A percentile compares a stretch with the other conserved stretches of the same genome.
These are phyloP conservation scores for Dalechampia spathulata DNA, from an alignment of 441 rosid genomes.

Conservation along the genomic window DNA sequence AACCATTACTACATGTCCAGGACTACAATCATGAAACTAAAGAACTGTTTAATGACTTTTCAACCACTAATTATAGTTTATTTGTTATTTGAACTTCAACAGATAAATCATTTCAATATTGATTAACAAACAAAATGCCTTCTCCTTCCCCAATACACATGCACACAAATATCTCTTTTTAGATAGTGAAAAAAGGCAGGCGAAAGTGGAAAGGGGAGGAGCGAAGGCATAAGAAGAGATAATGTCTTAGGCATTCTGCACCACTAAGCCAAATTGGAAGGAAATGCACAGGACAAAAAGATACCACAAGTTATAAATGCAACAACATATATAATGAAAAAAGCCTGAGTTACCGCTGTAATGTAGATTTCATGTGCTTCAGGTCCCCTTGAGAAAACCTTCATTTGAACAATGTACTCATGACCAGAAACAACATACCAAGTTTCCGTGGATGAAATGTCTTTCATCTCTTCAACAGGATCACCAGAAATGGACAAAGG, in stretches of 20 bases:
- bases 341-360: slow-evolving; percentile 61
- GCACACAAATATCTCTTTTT: neutral
- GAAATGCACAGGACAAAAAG: slow-evolving; percentile 1
- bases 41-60: neutral
- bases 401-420: slow-evolving; percentile 61
- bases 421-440: slow-evolving; percentile 82
- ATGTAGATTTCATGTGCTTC: slow-evolving; percentile 67
- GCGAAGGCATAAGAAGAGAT: neutral
- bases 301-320: slow-evolving; percentile 1
- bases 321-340: slow-evolving; percentile 3
- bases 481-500: slow-evolving; percentile 60
- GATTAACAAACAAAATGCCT: too few species aligned
- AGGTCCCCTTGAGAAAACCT: slow-evolving; percentile 65
- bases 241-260: neutral
- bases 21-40: neutral
- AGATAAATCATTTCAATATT: neutral
- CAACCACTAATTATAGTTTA: neutral
- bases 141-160: neutral
- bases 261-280: neutral
- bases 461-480: slow-evolving; percentile 37
- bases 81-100: neutral
- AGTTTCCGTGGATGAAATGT: slow-evolving; percentile 50
- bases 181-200: neutral
- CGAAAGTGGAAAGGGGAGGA: neutral
- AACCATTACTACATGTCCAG: neutral